These are phyloP conservation scores for Chaetomium strumarium DNA, from an alignment of 2,329 filamentous ascomycete genomes.

Conservation along the genomic window DNA sequence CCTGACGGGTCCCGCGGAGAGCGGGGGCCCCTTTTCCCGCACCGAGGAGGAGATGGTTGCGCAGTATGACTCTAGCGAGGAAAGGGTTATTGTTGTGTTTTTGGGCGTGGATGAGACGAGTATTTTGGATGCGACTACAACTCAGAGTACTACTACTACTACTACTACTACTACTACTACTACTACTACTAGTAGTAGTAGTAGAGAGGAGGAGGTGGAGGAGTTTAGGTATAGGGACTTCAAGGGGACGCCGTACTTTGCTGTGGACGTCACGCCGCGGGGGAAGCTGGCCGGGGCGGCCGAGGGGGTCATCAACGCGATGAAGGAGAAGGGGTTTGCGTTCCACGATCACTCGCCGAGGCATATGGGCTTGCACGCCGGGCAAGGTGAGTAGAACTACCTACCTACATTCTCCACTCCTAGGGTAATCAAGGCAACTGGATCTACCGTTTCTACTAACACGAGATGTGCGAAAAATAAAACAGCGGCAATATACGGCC, in stretches of 20 bases:
- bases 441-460: not conserved
- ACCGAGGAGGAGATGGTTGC: slow-evolving; percentile 68
- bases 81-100: slow-evolving; percentile 70
- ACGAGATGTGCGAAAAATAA: no score
- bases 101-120: slow-evolving; percentile 69
- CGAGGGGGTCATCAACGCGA: slow-evolving; percentile 44
- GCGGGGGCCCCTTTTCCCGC: slow-evolving; percentile 55
- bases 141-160: no score
- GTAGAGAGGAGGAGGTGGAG: slow-evolving; percentile 20
- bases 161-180: no score
- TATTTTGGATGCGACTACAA: slow-evolving; percentile 23
- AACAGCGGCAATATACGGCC: slow-evolving; percentile 80
- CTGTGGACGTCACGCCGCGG: slow-evolving; percentile 76
- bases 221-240: slow-evolving; percentile 63
- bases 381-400: slow-evolving; percentile 37
- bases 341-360: slow-evolving; percentile 55
- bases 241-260: slow-evolving; percentile 77
- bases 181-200: not conserved
- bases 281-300: slow-evolving; percentile 56
- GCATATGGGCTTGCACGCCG: slow-evolving; percentile 39
- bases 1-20: slow-evolving; percentile 54
- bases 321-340: slow-evolving; percentile 54
- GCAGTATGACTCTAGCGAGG: slow-evolving; percentile 65
- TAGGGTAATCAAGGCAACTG: not conserved
- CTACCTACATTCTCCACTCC: not conserved